Evolutionary conservation across 768 basidiomycete genomes (phyloP).

Genomic region (Sarcodon aspratus): DNA sequence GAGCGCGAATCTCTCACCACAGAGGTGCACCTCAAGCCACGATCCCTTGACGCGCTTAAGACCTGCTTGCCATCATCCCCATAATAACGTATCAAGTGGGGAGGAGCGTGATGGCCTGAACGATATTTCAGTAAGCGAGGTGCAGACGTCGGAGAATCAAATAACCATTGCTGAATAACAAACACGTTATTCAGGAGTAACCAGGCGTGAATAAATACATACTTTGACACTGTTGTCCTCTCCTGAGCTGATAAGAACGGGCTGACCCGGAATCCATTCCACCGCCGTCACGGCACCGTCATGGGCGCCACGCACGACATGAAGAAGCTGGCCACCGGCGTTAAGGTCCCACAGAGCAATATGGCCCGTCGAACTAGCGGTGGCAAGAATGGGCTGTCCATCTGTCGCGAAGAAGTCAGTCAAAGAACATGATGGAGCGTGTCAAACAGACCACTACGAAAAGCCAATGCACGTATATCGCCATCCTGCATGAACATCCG

Average conservation of each 20-base stretch:
- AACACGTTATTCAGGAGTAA: background rate
- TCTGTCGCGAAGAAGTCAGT: slow-evolving; percentile 31
- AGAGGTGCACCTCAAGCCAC: slow-evolving; percentile 80
- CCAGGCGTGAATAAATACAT: slow-evolving; percentile 3
- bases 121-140: slow-evolving; percentile 88
- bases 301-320: slow-evolving; percentile 82
- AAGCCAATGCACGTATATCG: slow-evolving; percentile 61
- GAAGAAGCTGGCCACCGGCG: slow-evolving; percentile 68
- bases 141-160: slow-evolving; percentile 80
- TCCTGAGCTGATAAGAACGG: slow-evolving; percentile 79
- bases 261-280: slow-evolving; percentile 92
- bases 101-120: slow-evolving; percentile 85
- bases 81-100: slow-evolving; percentile 88
- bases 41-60: slow-evolving; percentile 80
- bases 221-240: slow-evolving; percentile 97
- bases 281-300: slow-evolving; percentile 73
- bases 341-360: slow-evolving; percentile 92
- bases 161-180: slow-evolving; percentile 82
- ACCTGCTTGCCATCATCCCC: slow-evolving; percentile 96
- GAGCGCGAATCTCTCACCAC: slow-evolving; percentile 93
- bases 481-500: slow-evolving; percentile 88
- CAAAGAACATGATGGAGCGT: background rate
- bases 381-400: slow-evolving; percentile 80
- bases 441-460: slow-evolving; percentile 60
- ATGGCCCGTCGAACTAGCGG: slow-evolving; percentile 77